Base-by-base conservation (phyloP, 495 filamentous ascomycete genomes). In the Hypoxylon fuscum region DNA sequence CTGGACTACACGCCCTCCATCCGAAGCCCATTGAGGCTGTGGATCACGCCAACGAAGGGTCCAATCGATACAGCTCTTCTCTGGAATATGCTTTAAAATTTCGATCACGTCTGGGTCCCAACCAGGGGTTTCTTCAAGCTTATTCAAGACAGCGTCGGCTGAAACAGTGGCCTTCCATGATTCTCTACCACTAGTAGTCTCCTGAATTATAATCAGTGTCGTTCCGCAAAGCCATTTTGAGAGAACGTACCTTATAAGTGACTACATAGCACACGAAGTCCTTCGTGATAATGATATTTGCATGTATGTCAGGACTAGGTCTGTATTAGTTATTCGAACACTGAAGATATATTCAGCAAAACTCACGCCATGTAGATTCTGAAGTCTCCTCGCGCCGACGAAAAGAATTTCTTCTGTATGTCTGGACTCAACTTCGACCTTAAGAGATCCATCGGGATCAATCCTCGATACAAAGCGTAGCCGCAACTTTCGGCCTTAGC, bases 1-100 rank as follows among this genome's bases (percentile, higher is more conserved):
- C 42, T 85, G 76, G 43, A 82, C 76, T 6, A 87, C 82, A 11
- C 79, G 79, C 9, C 77, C 83, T 5, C 76, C 74, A 17, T 76
- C 69, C 18, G 81, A 85, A 0, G 82, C 73, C 86, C 86, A 90
- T 2, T 75, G 78, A 3, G 83, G 81, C 11, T 85, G 76, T 3
- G 84, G 85, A 59, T 88, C 81, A 25, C 87, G 76, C 72, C 82
- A 87, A 2, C 87, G 76, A 5, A 89, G 78, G 57, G 85, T 85
- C 77, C 81, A 89, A 10, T 40, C 15, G 15, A 40, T 20, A 10
- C 37, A 18, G 62, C 14, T 17, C 15, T 40, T 40, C 3, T 40
- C 15, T 4, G n/a, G 37, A 20, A 40, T 40, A 5, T 18, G 37
- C n/a, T 15, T 40, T 18, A 40, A 6, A 20, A 40, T 9, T 6